phyloP scores from a whole-genome alignment of 345 rosid genomes.

The Raphanus raphanistrum region DNA sequence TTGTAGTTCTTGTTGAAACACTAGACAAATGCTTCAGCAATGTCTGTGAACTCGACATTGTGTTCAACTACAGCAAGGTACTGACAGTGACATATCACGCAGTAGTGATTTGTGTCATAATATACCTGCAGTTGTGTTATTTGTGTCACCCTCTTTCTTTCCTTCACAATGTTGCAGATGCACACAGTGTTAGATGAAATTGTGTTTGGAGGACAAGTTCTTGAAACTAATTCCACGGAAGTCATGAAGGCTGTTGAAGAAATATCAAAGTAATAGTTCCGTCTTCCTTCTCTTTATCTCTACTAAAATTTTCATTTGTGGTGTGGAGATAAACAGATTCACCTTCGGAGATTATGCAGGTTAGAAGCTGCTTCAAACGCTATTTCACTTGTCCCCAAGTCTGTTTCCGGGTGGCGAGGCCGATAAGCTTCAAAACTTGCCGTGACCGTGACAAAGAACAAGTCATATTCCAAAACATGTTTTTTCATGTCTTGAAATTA shows the following conservation, averaged over 20 bases:
- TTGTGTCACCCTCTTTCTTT: not conserved
- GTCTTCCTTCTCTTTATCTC: constrained; percentile 28
- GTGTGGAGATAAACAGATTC: not conserved
- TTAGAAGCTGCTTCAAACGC: constrained; percentile 78
- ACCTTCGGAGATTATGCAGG: constrained; percentile 45
- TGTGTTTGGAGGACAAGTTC: constrained; percentile 88
- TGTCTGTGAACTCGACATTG: constrained; percentile 88
- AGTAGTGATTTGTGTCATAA: too few species aligned
- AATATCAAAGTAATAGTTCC: constrained; percentile 65
- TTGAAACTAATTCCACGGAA: constrained; percentile 86
- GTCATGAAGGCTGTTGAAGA: constrained; percentile 80
- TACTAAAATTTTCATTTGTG: not conserved
- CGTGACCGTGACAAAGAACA: not conserved
- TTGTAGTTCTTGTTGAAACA: constrained; percentile 91
- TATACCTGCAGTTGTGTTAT: too few species aligned
- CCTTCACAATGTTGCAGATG: constrained; percentile 48
- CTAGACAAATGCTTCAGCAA: constrained; percentile 97
- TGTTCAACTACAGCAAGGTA: constrained; percentile 91
- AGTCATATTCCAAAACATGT: not conserved
- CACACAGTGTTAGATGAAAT: constrained; percentile 83
- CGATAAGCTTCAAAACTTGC: constrained; percentile 39
- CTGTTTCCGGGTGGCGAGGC: constrained; percentile 76
- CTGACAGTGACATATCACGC: not conserved
- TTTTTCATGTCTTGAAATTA: not conserved
- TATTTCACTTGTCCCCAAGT: constrained; percentile 63